Conservation (phyloP, 805 yeast species). For the Lipomyces lipofer region DNA sequence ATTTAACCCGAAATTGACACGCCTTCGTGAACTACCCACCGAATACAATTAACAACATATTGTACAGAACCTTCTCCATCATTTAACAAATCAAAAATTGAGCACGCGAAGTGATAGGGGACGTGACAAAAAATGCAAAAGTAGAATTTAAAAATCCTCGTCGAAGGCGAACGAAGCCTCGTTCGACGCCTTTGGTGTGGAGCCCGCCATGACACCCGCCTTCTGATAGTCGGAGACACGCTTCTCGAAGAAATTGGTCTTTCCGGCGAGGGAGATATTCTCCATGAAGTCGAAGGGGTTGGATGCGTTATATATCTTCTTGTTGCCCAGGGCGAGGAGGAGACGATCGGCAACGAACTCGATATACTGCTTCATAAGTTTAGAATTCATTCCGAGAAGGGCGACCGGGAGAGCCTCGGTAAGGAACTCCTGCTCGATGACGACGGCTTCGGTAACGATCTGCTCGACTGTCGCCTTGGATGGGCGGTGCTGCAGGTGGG, state of each 20-base stretch:
- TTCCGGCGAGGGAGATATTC: constrained; percentile 96
- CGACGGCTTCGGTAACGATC: constrained; percentile 93
- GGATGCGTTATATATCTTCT: constrained; percentile 79
- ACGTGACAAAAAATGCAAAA: not conserved
- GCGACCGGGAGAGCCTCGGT: constrained; percentile 93
- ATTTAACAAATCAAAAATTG: too few species aligned
- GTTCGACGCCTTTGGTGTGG: constrained; percentile 34
- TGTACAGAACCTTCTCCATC: too few species aligned
- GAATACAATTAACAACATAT: too few species aligned
- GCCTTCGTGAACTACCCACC: too few species aligned
- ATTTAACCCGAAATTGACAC: too few species aligned
- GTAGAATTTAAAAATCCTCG: constrained; percentile 74
- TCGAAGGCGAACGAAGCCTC: constrained; percentile 71
- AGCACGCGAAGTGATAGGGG: too few species aligned
- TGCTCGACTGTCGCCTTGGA: constrained; percentile 71
- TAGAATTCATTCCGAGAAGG: constrained; percentile 90
- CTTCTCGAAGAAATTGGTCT: constrained; percentile 98
- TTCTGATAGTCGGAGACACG: constrained; percentile 98
- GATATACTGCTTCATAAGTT: constrained; percentile 95
- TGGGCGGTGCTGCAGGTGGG: constrained; percentile 91
- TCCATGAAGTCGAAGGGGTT: constrained; percentile 99
- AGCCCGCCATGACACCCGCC: constrained; percentile 95
- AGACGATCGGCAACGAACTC: constrained; percentile 97
- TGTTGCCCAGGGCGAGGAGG: constrained; percentile 85
- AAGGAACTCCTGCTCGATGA: constrained; percentile 89